Conservation (phyloP, 2,329 filamentous ascomycete genomes). For the Xylaria digitata region DNA sequence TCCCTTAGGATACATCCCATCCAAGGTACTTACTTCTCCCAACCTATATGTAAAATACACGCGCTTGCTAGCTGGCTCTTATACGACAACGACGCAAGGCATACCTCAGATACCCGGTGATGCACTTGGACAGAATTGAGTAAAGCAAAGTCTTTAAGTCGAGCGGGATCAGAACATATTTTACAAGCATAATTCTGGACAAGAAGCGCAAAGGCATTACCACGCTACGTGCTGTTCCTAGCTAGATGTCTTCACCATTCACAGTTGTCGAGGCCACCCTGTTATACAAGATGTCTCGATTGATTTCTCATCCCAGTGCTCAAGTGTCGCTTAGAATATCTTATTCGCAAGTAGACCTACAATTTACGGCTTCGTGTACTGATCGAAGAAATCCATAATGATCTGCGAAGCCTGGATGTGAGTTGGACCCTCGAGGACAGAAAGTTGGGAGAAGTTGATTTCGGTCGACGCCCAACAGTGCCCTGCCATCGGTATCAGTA, state of each 20-base stretch:
- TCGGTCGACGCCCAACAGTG: slow-evolving; percentile 61
- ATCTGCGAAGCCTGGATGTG: slow-evolving; percentile 58
- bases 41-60: no score
- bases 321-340: neutral
- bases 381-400: slow-evolving; percentile 59
- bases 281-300: neutral
- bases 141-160: neutral
- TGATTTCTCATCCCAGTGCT: neutral
- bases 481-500: slow-evolving; percentile 41
- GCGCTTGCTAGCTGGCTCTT: no score
- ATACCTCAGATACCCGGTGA: no score
- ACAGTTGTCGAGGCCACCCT: neutral
- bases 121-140: no score
- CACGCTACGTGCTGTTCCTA: no score
- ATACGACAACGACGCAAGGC: neutral
- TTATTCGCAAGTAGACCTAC: neutral
- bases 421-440: slow-evolving; percentile 54
- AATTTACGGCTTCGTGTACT: slow-evolving; percentile 47
- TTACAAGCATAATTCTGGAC: neutral
- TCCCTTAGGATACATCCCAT: no score
- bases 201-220: neutral
- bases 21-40: no score
- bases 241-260: neutral
- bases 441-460: slow-evolving; percentile 57
- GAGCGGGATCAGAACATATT: neutral